Base-by-base conservation (phyloP, 1,139 yeast genomes). In the Wickerhamomyces sp. region DNA sequence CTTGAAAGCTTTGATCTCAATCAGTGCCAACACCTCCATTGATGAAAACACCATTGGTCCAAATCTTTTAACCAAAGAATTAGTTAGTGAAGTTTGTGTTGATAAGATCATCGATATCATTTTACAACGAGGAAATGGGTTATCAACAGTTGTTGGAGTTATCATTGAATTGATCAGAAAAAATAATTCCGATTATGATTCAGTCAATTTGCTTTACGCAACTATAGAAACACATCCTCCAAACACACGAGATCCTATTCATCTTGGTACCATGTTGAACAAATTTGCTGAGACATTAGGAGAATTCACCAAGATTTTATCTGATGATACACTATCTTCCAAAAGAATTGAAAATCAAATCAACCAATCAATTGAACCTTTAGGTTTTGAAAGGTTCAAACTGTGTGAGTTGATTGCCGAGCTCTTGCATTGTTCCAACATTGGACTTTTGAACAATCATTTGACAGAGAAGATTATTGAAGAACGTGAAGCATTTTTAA, bases 391-490 rank as follows among this genome's bases (percentile, higher is more conserved):
- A 61, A 70, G 98, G 48, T 93, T 93, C 62, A 87, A 91, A 55
- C 83, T 91, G 33, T 91, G 98, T 61, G 99, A 91, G 61, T 72
- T 91, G 39, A 78, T 91, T 37, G 98, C 98, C 0, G 99, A 91
- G 57, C 70, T 91, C 36, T 68, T 91, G 37, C 99, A 91, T 61
- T 91, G 99, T 55, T 87, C 96, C 16, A 93, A 91, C 61, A 93
- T 93, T 95, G 91, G 91, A 2, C 65, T 93, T 32, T 68, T 91
- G 37, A 91, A 91, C 56, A 96, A 88, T 53, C 78, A 78, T 37
- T 72, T 76, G 40, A 96, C 96, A 11, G 94, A 76, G 48, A 75
- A 69, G 30, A 78, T 87, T 28, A 93, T 91, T 3, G 61, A 62
- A 33, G 87, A 84, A 51, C 73, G 98, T 37, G 96, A 89, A 51